Percentiles rank a stretch among this genome's conserved stretches.
Conservation (phyloP, 371 early-diverging fungal genomes). For the Mucor plumbeus region DNA sequence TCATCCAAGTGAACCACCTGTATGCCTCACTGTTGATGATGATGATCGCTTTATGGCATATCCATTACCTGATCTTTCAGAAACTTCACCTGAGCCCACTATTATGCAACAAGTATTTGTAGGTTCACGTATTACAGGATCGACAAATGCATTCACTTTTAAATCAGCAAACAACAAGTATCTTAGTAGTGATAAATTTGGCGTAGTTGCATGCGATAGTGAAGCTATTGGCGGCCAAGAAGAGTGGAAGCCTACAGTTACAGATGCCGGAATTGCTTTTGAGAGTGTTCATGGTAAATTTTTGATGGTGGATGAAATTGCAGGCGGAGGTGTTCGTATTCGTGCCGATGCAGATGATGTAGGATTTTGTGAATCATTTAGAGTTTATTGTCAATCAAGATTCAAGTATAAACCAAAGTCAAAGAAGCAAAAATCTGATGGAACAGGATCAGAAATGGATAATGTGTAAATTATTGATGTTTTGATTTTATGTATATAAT, state of each 20-base stretch:
- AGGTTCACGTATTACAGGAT: slow-evolving; percentile 61
- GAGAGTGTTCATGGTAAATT: slow-evolving; percentile 67
- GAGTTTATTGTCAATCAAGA: slow-evolving; percentile 73
- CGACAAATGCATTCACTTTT: slow-evolving; percentile 58
- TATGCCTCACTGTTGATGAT: slow-evolving; percentile 63
- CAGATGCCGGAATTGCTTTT: slow-evolving; percentile 76
- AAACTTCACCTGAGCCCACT: slow-evolving; percentile 59
- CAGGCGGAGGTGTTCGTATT: slow-evolving; percentile 57
- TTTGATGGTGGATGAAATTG: slow-evolving; percentile 68
- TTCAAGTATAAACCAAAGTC: slow-evolving; percentile 51
- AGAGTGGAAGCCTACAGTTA: slow-evolving; percentile 75
- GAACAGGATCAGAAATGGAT: slow-evolving; percentile 36
- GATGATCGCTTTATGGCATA: slow-evolving; percentile 55
- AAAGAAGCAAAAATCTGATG: slow-evolving; percentile 40
- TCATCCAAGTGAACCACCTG: slow-evolving; percentile 68
- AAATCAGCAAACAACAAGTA: slow-evolving; percentile 75
- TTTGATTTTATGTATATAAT: too few species aligned
- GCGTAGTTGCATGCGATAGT: slow-evolving; percentile 69
- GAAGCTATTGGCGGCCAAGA: slow-evolving; percentile 86
- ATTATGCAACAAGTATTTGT: slow-evolving; percentile 77
- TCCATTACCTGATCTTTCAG: slow-evolving; percentile 44
- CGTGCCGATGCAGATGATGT: slow-evolving; percentile 77
- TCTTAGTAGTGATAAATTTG: slow-evolving; percentile 83
- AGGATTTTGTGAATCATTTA: slow-evolving; percentile 77
- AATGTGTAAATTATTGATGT: slow-evolving; percentile 39